phyloP scores from a whole-genome alignment of 306 rosid species.

The Ormosia emarginata region DNA sequence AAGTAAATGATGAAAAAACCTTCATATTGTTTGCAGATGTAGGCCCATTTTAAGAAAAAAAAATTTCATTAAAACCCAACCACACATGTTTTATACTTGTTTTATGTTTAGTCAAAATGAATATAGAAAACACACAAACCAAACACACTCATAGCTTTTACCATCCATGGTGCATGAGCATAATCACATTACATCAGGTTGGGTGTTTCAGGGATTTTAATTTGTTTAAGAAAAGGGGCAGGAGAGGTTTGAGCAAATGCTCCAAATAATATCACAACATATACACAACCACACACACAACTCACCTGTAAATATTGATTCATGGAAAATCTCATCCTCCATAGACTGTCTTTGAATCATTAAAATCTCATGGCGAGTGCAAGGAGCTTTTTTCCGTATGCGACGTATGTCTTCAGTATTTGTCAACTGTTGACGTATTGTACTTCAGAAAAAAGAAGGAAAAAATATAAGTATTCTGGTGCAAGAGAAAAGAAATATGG shows the following conservation, averaged over 20 bases:
- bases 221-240: not conserved
- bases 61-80: not conserved
- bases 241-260: not conserved
- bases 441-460: constrained; percentile 49
- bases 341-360: constrained; percentile 79
- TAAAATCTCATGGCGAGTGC: constrained; percentile 75
- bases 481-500: not conserved
- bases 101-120: not conserved
- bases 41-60: not conserved
- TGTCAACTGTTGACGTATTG: constrained; percentile 85
- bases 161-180: not conserved
- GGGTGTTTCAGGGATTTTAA: not conserved
- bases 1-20: too few relatives aligned
- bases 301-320: constrained; percentile 73
- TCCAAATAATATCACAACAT: constrained; percentile 12
- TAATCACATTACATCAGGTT: not conserved
- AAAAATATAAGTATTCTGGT: constrained; percentile 18
- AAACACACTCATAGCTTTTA: not conserved
- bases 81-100: not conserved
- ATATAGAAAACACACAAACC: not conserved
- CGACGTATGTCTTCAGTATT: constrained; percentile 96
- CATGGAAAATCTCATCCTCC: constrained; percentile 75
- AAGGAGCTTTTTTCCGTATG: constrained; percentile 88
- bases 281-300: not conserved
- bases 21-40: not conserved